phyloP scores from a whole-genome alignment of 345 rosid genomes.

The Aurinia saxatilis region DNA sequence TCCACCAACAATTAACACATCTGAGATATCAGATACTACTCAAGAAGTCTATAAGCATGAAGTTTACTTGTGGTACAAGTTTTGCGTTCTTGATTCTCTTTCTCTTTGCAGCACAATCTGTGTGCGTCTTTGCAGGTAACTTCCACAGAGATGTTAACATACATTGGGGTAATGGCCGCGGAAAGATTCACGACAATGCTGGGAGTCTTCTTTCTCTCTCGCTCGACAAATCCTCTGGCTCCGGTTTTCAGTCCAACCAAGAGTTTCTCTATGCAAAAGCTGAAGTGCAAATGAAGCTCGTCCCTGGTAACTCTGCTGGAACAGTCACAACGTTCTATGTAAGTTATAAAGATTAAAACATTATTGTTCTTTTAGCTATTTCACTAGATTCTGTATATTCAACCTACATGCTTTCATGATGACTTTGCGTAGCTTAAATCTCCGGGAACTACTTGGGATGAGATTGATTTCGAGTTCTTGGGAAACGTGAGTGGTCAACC shows the following conservation, averaged over 20 bases:
- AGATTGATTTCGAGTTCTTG: slow-evolving; percentile 33
- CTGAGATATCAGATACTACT: not conserved
- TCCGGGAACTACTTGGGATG: slow-evolving; percentile 27
- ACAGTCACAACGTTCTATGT: slow-evolving; percentile 51
- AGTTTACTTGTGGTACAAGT: slow-evolving; percentile 5
- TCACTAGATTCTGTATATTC: not conserved
- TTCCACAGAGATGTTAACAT: slow-evolving; percentile 39
- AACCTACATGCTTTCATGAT: not conserved
- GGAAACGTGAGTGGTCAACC: slow-evolving; percentile 49
- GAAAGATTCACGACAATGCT: slow-evolving; percentile 35
- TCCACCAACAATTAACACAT: slow-evolving; percentile 22
- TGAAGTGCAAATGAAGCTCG: slow-evolving; percentile 50
- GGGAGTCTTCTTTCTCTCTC: slow-evolving; percentile 53
- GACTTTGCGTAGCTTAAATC: slow-evolving; percentile 23
- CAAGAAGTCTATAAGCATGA: slow-evolving; percentile 12
- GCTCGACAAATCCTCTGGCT: slow-evolving; percentile 52
- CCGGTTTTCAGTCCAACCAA: slow-evolving; percentile 51
- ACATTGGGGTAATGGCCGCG: slow-evolving; percentile 65
- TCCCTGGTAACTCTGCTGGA: slow-evolving; percentile 57
- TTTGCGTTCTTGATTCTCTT: slow-evolving; percentile 14
- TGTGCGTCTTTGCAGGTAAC: slow-evolving; percentile 29
- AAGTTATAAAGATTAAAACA: slow-evolving; percentile 1
- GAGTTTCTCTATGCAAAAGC: slow-evolving; percentile 47
- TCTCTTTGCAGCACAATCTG: slow-evolving; percentile 7
- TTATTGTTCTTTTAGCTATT: not conserved